Conservation (phyloP, 805 yeast genomes). For the Saccharomycopsis capsularis region DNA sequence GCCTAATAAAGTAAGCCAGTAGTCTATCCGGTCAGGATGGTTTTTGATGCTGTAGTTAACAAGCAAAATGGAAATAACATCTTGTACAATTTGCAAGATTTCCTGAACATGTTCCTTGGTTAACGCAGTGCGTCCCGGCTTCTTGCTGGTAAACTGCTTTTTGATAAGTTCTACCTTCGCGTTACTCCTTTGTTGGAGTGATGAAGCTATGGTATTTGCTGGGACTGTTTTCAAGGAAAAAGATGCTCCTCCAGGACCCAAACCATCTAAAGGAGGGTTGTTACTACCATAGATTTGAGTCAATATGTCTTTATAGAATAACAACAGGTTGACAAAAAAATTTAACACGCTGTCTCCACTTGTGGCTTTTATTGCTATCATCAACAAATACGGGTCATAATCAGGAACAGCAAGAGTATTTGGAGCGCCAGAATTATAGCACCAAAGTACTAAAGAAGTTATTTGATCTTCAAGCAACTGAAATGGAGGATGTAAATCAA, state of each 20-base stretch:
- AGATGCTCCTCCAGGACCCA: neutral
- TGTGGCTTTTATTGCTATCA: neutral
- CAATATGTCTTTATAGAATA: neutral
- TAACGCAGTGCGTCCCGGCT: neutral
- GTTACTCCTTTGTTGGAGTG: too few relatives aligned
- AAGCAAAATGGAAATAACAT: slow-evolving; percentile 5
- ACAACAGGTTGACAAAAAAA: neutral
- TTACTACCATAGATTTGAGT: neutral
- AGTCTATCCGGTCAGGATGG: neutral
- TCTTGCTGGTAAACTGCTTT: slow-evolving; percentile 1
- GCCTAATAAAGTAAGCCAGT: too few relatives aligned
- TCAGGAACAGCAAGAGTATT: slow-evolving; percentile 3
- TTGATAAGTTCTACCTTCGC: neutral
- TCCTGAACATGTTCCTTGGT: neutral
- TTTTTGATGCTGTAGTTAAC: neutral
- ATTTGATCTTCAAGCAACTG: slow-evolving; percentile 11
- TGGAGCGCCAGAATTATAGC: neutral
- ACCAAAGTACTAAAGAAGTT: slow-evolving; percentile 15
- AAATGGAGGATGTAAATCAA: slow-evolving; percentile 1
- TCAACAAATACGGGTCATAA: slow-evolving; percentile 13
- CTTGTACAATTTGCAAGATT: slow-evolving; percentile 1
- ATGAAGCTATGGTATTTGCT: neutral
- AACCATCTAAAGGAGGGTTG: neutral
- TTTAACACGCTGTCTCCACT: slow-evolving; percentile 4
- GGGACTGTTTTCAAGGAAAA: neutral